These are phyloP conservation scores for Paramyrothecium sp. DNA, from an alignment of 2,329 filamentous ascomycete species.

Conservation along the genomic window DNA sequence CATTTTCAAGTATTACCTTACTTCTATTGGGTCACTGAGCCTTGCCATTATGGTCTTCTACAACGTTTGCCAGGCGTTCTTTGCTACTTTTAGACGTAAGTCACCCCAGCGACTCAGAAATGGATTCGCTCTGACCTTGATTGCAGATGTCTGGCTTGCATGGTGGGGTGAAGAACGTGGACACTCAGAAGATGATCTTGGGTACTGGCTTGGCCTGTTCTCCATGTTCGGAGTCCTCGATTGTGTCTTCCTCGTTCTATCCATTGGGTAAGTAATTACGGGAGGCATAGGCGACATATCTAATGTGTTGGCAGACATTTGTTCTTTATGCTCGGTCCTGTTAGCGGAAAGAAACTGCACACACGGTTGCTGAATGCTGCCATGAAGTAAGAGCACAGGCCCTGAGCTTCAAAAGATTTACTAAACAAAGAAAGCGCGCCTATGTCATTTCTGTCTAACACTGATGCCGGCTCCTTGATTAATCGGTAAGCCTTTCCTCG, in stretches of 20 bases:
- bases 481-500: conserved; percentile 17
- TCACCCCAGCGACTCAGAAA: neutral
- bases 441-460: conserved; percentile 23
- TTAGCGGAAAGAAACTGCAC: conserved; percentile 21
- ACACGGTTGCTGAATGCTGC: conserved; percentile 18
- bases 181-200: conserved; percentile 19
- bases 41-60: conserved; percentile 13
- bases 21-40: conserved; percentile 16
- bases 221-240: conserved; percentile 18
- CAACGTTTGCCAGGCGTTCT: conserved; percentile 13
- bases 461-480: conserved; percentile 22
- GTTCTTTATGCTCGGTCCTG: conserved; percentile 21
- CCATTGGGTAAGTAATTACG: conserved; percentile 19
- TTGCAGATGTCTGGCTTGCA: conserved; percentile 24
- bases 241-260: conserved; percentile 18
- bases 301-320: conserved; percentile 16
- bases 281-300: neutral
- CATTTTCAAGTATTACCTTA: conserved; percentile 26
- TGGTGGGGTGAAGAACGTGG: conserved; percentile 28
- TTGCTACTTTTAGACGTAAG: conserved; percentile 22
- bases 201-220: conserved; percentile 27
- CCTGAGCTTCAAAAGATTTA: neutral
- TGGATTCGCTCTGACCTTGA: neutral
- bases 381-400: conserved; percentile 13
- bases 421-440: conserved; percentile 17